phyloP scores from a whole-genome alignment of 768 basidiomycete species.

The Leccinellum rugosiceps region DNA sequence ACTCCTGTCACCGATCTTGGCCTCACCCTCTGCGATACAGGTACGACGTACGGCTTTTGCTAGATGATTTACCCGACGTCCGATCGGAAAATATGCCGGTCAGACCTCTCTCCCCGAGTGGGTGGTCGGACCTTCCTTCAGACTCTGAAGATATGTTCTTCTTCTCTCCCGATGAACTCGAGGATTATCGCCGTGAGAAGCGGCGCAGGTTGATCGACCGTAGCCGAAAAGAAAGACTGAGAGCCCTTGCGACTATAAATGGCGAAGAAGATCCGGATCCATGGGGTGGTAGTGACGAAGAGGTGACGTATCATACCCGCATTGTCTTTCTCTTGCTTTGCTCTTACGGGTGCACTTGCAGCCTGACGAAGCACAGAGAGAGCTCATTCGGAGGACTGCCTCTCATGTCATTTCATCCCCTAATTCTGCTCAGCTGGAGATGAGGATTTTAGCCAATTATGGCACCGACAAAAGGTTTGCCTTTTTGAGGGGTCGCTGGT shows the following conservation, averaged over 20 bases:
- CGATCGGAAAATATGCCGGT: not conserved
- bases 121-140: slow-evolving; percentile 85
- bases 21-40: slow-evolving; percentile 40
- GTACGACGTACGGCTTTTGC: slow-evolving; percentile 76
- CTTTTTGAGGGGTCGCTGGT: slow-evolving; percentile 79
- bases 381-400: slow-evolving; percentile 76
- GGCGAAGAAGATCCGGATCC: slow-evolving; percentile 40
- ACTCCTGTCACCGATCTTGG: slow-evolving; percentile 6
- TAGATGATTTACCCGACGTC: slow-evolving; percentile 45
- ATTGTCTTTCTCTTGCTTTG: not conserved
- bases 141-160: slow-evolving; percentile 86
- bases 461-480: slow-evolving; percentile 75
- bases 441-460: slow-evolving; percentile 86
- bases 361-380: slow-evolving; percentile 58
- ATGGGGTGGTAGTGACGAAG: slow-evolving; percentile 72
- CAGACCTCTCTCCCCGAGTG: slow-evolving; percentile 46
- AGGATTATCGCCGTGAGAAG: slow-evolving; percentile 66
- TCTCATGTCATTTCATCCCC: slow-evolving; percentile 63
- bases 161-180: slow-evolving; percentile 61
- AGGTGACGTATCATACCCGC: slow-evolving; percentile 38
- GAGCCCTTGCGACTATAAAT: slow-evolving; percentile 48
- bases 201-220: slow-evolving; percentile 59
- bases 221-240: slow-evolving; percentile 62
- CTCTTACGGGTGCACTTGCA: slow-evolving; percentile 25
- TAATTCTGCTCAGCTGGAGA: slow-evolving; percentile 79